A percentile compares a stretch with the other conserved stretches of the same genome.
Evolutionary conservation across 2,329 filamentous ascomycete genomes (phyloP).

Genomic region (Nemania sp.): DNA sequence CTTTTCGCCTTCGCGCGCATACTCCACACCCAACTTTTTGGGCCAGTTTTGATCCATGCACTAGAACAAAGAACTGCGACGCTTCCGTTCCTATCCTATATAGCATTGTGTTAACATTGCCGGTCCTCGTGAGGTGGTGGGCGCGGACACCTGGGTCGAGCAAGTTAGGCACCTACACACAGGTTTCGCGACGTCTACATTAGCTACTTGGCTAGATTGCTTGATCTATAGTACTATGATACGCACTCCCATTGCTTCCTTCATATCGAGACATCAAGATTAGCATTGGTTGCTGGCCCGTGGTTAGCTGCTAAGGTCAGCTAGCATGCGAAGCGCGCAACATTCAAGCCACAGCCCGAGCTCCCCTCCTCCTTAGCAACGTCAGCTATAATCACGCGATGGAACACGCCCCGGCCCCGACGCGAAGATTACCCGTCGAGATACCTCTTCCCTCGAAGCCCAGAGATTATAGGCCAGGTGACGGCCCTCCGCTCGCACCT

Average conservation of each 20-base stretch:
- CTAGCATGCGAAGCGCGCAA: slow-evolving; percentile 25
- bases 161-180: background rate
- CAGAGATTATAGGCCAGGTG: slow-evolving; percentile 58
- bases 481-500: slow-evolving; percentile 61
- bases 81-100: background rate
- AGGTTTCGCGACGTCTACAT: background rate
- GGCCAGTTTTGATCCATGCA: slow-evolving; percentile 8
- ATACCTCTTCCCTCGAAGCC: slow-evolving; percentile 51
- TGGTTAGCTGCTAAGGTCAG: background rate
- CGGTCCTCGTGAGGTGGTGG: background rate
- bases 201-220: background rate
- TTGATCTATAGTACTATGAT: background rate
- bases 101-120: background rate
- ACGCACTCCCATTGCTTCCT: background rate
- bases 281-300: background rate
- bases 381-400: slow-evolving; percentile 27
- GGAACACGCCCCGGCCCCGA: slow-evolving; percentile 31
- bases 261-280: background rate
- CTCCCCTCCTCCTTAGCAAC: background rate
- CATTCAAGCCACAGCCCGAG: background rate
- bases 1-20: background rate
- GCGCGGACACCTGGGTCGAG: background rate
- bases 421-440: slow-evolving; percentile 42
- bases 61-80: slow-evolving; percentile 26
- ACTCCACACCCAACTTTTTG: background rate